phyloP scores from a whole-genome alignment of 768 basidiomycete species.

The Nidularia sp. region DNA sequence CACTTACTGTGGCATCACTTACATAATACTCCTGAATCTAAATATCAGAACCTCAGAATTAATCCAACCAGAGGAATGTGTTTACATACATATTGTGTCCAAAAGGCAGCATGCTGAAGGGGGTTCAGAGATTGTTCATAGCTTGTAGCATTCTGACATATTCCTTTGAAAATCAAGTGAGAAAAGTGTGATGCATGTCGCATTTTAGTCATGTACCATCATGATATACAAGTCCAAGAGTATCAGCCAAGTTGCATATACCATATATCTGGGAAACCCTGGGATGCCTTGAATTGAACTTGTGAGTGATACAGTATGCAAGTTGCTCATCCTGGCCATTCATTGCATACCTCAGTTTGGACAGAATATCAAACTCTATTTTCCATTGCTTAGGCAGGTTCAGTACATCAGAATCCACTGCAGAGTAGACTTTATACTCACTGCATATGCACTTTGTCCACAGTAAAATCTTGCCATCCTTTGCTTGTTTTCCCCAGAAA shows the following conservation, averaged over 20 bases:
- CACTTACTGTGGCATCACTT: not conserved
- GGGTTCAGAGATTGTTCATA: not conserved
- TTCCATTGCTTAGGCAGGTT: not conserved
- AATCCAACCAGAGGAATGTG: not conserved
- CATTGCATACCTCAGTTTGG: not conserved
- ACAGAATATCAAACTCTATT: not conserved
- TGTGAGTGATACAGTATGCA: not conserved
- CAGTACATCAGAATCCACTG: not conserved
- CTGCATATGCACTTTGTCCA: not conserved
- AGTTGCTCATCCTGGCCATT: not conserved
- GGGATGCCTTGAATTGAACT: not conserved
- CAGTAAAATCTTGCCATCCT: not conserved
- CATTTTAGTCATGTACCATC: not conserved
- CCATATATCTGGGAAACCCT: not conserved
- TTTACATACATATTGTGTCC: not conserved
- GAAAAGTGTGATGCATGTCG: not conserved
- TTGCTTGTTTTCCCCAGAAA: not conserved
- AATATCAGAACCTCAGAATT: not conserved
- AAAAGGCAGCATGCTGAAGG: not conserved
- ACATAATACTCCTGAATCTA: not conserved
- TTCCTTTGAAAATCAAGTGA: not conserved
- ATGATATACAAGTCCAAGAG: not conserved
- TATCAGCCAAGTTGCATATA: not conserved
- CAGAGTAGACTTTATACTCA: not conserved
- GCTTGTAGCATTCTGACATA: not conserved